A percentile compares a stretch with the other conserved stretches of the same genome.
phyloP scores from a whole-genome alignment of 2,329 filamentous ascomycete genomes.

The Rhynchosporium graminicola region DNA sequence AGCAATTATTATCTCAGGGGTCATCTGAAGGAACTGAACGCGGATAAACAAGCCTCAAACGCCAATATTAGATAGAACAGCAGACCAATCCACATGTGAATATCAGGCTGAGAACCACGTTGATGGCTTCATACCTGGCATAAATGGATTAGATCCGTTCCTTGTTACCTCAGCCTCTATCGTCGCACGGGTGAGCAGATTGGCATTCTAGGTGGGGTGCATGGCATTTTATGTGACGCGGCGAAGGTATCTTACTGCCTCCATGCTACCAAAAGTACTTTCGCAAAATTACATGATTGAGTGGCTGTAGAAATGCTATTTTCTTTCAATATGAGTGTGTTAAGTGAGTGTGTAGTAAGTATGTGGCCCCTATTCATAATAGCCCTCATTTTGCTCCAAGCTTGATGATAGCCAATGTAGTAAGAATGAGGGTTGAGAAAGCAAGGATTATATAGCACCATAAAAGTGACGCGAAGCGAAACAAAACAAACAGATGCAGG shows the following conservation, averaged over 20 bases:
- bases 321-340: neutral
- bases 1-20: constrained; percentile 12
- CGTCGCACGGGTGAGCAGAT: too few relatives aligned
- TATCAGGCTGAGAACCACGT: neutral
- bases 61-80: neutral
- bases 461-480: neutral
- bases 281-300: neutral
- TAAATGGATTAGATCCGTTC: neutral
- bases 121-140: constrained; percentile 1
- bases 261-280: neutral
- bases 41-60: constrained; percentile 3
- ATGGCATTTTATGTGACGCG: neutral
- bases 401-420: too few relatives aligned
- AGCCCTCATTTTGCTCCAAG: too few relatives aligned
- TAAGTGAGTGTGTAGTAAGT: neutral
- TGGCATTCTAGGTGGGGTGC: constrained; percentile 2
- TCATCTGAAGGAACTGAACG: neutral
- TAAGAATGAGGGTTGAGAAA: too few relatives aligned
- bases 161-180: neutral
- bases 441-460: neutral
- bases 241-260: constrained; percentile 1
- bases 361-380: neutral
- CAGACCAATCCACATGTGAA: constrained; percentile 1
- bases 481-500: neutral
- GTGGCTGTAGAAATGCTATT: too few relatives aligned